A percentile compares a stretch with the other conserved stretches of the same genome.
phyloP scores from a whole-genome alignment of 352 stramenopile species.

The Phytophthora pseudosyringae region DNA sequence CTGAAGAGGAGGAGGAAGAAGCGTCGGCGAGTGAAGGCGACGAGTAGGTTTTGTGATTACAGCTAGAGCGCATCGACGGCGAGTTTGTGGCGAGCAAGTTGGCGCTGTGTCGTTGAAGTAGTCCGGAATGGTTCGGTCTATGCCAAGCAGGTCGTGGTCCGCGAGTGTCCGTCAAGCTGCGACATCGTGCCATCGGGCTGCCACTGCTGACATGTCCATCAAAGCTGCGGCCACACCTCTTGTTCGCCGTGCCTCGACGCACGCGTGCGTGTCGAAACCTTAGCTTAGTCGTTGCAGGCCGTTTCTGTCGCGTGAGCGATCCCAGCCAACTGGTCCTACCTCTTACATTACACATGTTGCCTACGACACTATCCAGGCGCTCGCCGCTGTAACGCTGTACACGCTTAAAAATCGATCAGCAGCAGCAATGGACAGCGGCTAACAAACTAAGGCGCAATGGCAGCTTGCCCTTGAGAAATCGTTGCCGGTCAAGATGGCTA shows the following conservation, averaged over 20 bases:
- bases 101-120: slow-evolving; percentile 1
- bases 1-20: slow-evolving; percentile 24
- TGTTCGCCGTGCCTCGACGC: slow-evolving; percentile 2
- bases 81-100: neutral
- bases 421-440: neutral
- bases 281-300: slow-evolving; percentile 7
- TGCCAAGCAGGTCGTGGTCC: neutral
- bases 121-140: neutral
- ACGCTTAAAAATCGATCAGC: neutral
- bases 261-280: slow-evolving; percentile 21
- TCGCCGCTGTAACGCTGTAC: neutral
- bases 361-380: too few species aligned
- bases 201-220: slow-evolving; percentile 1
- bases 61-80: neutral
- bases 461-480: neutral
- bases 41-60: slow-evolving; percentile 10
- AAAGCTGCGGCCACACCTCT: neutral
- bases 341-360: slow-evolving; percentile 12
- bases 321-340: neutral
- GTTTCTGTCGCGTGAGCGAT: slow-evolving; percentile 2
- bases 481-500: slow-evolving; percentile 13
- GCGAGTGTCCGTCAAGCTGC: slow-evolving; percentile 7
- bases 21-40: slow-evolving; percentile 21
- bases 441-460: too few species aligned
- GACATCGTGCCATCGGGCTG: slow-evolving; percentile 6